Percentiles rank a stretch among this genome's conserved stretches.
Conservation (phyloP, 371 early-diverging fungal genomes). For the Apophysomyces elegans region DNA sequence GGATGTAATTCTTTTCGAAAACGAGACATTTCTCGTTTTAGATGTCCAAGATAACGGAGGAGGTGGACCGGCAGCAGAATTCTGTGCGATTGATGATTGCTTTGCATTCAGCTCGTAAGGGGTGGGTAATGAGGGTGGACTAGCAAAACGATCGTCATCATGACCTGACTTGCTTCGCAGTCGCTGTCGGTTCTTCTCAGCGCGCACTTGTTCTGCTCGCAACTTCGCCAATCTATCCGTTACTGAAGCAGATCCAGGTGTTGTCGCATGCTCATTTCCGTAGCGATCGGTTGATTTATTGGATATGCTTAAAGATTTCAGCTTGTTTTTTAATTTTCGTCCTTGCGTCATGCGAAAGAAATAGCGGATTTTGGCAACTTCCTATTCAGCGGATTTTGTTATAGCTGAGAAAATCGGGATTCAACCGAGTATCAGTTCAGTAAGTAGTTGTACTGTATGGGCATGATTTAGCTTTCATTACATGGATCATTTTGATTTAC, state of each 20-base stretch:
- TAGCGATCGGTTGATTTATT: background rate
- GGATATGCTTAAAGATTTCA: background rate
- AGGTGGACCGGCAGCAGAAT: background rate
- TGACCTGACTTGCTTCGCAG: background rate
- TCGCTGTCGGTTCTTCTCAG: constrained; percentile 12
- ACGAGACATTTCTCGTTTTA: background rate
- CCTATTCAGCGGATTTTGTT: background rate
- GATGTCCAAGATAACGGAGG: background rate
- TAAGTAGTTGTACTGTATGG: too few species aligned
- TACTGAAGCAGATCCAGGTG: constrained; percentile 3
- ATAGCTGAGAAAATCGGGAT: background rate
- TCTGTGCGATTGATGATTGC: background rate
- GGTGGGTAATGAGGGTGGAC: background rate
- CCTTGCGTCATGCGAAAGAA: constrained; percentile 5
- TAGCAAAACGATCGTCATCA: background rate
- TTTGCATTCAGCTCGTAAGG: background rate
- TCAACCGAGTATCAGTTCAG: too few species aligned
- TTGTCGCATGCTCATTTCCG: background rate
- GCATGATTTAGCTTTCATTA: too few species aligned
- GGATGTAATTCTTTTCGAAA: background rate
- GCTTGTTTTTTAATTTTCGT: constrained; percentile 3
- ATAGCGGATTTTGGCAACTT: background rate
- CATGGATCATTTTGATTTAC: too few species aligned
- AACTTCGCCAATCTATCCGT: constrained; percentile 8
- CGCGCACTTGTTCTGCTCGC: constrained; percentile 18